Percentiles rank a stretch among this genome's conserved stretches.
phyloP scores from a whole-genome alignment of 108 stramenopile genomes.

The Nannochloropsis gaditana region DNA sequence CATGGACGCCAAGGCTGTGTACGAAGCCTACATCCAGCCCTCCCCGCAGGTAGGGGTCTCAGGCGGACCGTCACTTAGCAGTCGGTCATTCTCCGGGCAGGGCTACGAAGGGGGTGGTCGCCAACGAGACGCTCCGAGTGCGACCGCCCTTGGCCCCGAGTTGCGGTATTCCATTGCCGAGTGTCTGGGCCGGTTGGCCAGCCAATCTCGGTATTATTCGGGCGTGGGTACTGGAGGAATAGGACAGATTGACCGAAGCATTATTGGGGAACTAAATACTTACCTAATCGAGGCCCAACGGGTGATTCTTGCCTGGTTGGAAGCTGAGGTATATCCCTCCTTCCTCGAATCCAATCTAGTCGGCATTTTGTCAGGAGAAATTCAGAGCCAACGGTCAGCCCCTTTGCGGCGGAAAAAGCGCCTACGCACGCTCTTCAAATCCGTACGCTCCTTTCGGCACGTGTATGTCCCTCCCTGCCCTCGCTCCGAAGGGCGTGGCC shows the following conservation, averaged over 20 bases:
- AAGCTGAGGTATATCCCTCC: not conserved
- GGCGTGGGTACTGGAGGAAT: not conserved
- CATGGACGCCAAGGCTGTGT: constrained; percentile 4
- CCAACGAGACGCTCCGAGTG: not conserved
- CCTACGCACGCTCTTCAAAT: not conserved
- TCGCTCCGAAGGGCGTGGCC: not conserved
- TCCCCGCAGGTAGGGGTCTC: not conserved
- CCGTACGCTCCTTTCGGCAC: not conserved
- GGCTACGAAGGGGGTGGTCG: not conserved
- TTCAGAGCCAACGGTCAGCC: not conserved
- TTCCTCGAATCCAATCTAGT: not conserved
- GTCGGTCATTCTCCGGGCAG: not conserved
- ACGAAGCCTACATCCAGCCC: constrained; percentile 5
- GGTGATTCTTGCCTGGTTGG: not conserved
- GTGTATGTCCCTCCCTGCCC: constrained; percentile 11
- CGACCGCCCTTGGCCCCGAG: not conserved
- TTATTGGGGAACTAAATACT: not conserved
- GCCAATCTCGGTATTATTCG: not conserved
- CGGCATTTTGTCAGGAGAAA: not conserved
- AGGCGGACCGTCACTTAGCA: not conserved
- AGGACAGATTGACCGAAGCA: constrained; percentile 13
- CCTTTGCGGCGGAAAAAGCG: constrained; percentile 3
- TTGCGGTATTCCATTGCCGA: not conserved
- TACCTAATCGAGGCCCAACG: not conserved
- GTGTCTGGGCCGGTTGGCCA: not conserved